Base-by-base conservation (phyloP, 768 basidiomycete species). In the Dentipellis sp. region DNA sequence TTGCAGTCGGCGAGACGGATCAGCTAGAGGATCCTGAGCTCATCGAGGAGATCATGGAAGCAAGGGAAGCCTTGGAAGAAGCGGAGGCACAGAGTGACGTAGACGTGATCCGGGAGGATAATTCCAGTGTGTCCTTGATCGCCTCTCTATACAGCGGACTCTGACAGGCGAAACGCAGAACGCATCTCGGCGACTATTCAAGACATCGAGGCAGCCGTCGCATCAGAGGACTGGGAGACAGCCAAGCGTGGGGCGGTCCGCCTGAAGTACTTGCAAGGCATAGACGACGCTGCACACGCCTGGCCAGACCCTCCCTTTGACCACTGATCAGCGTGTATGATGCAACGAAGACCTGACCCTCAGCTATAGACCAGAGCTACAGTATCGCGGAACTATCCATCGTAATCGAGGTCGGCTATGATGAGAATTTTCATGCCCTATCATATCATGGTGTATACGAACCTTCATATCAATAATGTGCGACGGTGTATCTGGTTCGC, bases 1-100 rank as follows among this genome's bases (percentile, higher is more conserved):
- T 78, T 34, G 73, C 75, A 4, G 71, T 83, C 48, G 73, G 74
- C 1, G 94, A 94, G 70, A 73, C 72, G 21, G 93, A 95, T 59
- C 80, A 82, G 53, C 68, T 86, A 21, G 80, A 86, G 10, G 89
- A 94, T 63, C 70, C 80, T 47, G 78, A 71, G 47, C 79, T 95
- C 56, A 78, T 97, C 60, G 74, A 75, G 61, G 81, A 88, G 60
- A 79, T 95, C 40, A 84, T 97, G 80, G 84, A 91, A 60, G 78
- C 75, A 8, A 72, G 91, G 50, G 92, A 94, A 68, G 77, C 76
- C 35, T 77, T 97, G 38, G 90, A 94, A 56, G 79, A 78, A 4
- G 81, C 85, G 1, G 70, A 71, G 2, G 75, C 77, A 19, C 62
- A 65, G 42, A 72, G 73, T 2, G 75, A 77, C 11, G 77, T 91